A percentile compares a stretch with the other conserved stretches of the same genome.
These are phyloP conservation scores for Candida boleticola DNA, from an alignment of 805 yeast species.

Conservation along the genomic window DNA sequence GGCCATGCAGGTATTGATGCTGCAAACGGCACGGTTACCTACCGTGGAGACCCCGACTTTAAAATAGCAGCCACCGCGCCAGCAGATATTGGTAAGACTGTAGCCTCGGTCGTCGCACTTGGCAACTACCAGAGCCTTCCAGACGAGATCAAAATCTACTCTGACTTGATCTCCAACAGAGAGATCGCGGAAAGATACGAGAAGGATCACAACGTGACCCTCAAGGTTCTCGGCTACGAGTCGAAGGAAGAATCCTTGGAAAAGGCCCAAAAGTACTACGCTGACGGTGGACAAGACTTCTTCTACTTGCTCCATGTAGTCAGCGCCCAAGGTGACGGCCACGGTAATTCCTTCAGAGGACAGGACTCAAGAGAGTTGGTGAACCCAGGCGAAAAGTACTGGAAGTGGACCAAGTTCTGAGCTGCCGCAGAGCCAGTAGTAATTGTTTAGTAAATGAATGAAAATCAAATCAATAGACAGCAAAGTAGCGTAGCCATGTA, in stretches of 20 bases:
- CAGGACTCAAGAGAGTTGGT: constrained; percentile 32
- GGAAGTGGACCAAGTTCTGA: constrained; percentile 35
- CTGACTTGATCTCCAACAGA: constrained; percentile 38
- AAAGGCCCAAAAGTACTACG: constrained; percentile 26
- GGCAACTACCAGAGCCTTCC: constrained; percentile 38
- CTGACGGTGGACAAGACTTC: constrained; percentile 31
- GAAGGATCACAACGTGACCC: constrained; percentile 29
- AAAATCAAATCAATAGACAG: too few relatives aligned
- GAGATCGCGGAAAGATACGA: constrained; percentile 43
- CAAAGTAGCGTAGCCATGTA: too few relatives aligned
- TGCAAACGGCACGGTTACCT: constrained; percentile 29
- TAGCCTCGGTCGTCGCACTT: constrained; percentile 40
- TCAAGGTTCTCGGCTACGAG: constrained; percentile 27
- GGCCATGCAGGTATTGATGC: constrained; percentile 38
- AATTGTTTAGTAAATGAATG: too few relatives aligned
- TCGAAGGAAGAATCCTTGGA: constrained; percentile 28
- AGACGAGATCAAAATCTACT: constrained; percentile 40
- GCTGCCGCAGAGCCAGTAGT: too few relatives aligned
- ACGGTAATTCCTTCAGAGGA: constrained; percentile 28
- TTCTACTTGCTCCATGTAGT: constrained; percentile 32
- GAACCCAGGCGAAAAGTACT: constrained; percentile 34
- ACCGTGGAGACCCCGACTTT: constrained; percentile 39
- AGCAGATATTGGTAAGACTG: constrained; percentile 43
- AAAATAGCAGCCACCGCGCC: constrained; percentile 34
- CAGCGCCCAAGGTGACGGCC: constrained; percentile 38